phyloP scores from a whole-genome alignment of 257 asterid genomes.

The Solanum appendiculatum region DNA sequence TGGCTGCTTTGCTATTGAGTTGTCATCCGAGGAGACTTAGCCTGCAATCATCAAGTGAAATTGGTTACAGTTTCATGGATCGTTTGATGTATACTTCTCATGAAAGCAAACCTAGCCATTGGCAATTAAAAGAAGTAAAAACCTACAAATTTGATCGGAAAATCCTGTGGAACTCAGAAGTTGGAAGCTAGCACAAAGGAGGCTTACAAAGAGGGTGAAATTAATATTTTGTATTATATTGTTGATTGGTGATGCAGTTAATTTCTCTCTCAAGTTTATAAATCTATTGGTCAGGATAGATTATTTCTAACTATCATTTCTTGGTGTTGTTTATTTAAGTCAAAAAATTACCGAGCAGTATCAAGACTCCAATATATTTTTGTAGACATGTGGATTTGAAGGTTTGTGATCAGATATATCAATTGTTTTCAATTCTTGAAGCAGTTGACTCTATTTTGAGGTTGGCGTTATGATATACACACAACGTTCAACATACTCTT shows the following conservation, averaged over 20 bases:
- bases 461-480: neutral
- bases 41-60: neutral
- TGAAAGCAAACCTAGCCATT: neutral
- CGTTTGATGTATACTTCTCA: neutral
- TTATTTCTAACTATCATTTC: neutral
- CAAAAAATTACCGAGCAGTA: neutral
- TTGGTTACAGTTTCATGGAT: too few species aligned
- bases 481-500: neutral
- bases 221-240: neutral
- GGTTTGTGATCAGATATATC: neutral
- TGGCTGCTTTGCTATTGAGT: neutral
- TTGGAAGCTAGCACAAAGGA: neutral
- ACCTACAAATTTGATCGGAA: neutral
- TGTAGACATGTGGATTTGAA: neutral
- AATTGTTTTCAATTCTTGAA: neutral
- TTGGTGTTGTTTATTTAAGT: neutral
- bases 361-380: neutral
- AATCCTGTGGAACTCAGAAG: neutral
- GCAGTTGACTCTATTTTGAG: neutral
- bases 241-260: neutral
- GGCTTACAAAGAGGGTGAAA: neutral
- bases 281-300: neutral
- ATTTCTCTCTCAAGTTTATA: neutral
- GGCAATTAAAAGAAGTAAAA: neutral
- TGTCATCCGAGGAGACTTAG: neutral